Conservation (phyloP, 257 asterid genomes). For the Perilla frutescens region DNA sequence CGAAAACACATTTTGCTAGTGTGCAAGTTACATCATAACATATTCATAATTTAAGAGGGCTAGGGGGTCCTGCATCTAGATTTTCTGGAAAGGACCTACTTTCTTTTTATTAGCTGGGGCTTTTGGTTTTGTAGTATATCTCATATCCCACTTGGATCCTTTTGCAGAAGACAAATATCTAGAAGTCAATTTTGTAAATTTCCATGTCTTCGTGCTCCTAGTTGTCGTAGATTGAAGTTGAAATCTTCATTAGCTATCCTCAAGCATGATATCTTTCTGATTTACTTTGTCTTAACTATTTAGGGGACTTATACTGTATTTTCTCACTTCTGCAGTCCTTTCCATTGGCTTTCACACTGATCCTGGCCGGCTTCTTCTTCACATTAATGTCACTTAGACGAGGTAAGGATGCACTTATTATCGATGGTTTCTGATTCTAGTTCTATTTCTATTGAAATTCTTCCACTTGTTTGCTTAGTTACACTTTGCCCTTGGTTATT, state of each 20-base stretch:
- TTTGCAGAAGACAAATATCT: constrained; percentile 37
- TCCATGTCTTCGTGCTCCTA: not conserved
- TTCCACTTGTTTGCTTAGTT: constrained; percentile 23
- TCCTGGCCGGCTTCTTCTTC: constrained; percentile 73
- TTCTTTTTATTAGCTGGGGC: constrained; percentile 12
- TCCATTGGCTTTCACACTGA: constrained; percentile 75
- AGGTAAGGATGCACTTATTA: constrained; percentile 58
- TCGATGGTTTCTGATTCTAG: constrained; percentile 25
- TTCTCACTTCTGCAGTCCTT: constrained; percentile 67
- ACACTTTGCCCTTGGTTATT: not conserved
- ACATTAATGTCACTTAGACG: constrained; percentile 76
- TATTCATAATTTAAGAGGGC: not conserved
- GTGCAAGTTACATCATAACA: not conserved
- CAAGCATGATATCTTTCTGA: constrained; percentile 23
- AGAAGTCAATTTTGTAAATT: not conserved
- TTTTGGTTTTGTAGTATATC: constrained; percentile 9
- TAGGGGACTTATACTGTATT: not conserved
- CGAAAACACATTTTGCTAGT: not conserved
- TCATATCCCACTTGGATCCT: not conserved
- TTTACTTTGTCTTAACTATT: constrained; percentile 12
- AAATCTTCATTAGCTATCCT: constrained; percentile 13
- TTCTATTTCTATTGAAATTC: not conserved
- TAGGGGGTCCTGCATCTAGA: no score
- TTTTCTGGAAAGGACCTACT: not conserved
- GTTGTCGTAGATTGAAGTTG: constrained; percentile 1